Conservation (phyloP, 805 yeast genomes). For the Saccharomycopsis sp. region DNA sequence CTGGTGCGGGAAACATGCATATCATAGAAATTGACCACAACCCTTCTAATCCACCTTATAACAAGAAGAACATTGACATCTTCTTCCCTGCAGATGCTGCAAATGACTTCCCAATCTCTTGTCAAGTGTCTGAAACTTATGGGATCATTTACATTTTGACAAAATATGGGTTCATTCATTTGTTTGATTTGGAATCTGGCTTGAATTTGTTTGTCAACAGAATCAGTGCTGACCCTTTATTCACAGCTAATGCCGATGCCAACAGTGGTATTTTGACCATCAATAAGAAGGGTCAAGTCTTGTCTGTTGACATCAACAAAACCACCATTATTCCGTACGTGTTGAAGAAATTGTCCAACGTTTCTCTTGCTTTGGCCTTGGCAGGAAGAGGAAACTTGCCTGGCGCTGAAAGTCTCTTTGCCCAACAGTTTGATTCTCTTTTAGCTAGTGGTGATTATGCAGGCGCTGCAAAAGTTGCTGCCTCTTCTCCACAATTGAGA, state of each 20-base stretch:
- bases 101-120: constrained; percentile 92
- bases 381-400: constrained; percentile 95
- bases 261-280: constrained; percentile 84
- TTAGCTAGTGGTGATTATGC: constrained; percentile 79
- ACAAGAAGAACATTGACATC: constrained; percentile 83
- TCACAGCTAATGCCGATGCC: constrained; percentile 70
- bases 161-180: constrained; percentile 91
- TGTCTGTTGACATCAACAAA: constrained; percentile 82
- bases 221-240: constrained; percentile 91
- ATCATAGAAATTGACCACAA: constrained; percentile 95
- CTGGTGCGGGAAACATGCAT: constrained; percentile 74
- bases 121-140: constrained; percentile 75
- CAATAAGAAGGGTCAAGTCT: constrained; percentile 91
- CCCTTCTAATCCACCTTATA: constrained; percentile 69
- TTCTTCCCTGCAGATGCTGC: constrained; percentile 96
- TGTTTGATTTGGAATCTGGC: constrained; percentile 90
- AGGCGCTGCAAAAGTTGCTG: constrained; percentile 94
- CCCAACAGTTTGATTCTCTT: constrained; percentile 83
- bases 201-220: constrained; percentile 89
- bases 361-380: constrained; percentile 74
- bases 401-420: constrained; percentile 90
- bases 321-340: constrained; percentile 85
- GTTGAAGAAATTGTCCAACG: constrained; percentile 76
- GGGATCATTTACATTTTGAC: constrained; percentile 87
- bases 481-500: constrained; percentile 85